phyloP scores from a whole-genome alignment of 331 rosid genomes.

The Quercus lobata region DNA sequence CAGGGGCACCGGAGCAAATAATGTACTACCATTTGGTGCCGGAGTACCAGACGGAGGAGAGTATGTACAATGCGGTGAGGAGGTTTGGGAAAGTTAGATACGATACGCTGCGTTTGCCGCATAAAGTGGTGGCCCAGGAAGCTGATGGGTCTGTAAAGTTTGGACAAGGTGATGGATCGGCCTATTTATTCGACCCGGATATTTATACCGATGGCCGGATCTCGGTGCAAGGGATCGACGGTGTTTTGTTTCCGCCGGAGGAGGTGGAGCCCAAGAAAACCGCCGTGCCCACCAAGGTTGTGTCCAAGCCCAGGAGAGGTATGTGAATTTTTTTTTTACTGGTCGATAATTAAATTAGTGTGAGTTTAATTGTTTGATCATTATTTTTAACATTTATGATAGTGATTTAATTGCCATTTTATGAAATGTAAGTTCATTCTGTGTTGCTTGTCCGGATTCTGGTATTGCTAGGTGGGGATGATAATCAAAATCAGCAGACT shows the following conservation, averaged over 20 bases:
- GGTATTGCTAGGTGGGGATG: too few relatives aligned
- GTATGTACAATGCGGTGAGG: constrained; percentile 80
- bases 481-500: too few relatives aligned
- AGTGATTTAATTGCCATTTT: too few relatives aligned
- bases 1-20: constrained; percentile 85
- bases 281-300: constrained; percentile 42
- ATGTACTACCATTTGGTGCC: constrained; percentile 74
- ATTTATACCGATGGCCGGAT: constrained; percentile 73
- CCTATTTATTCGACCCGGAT: constrained; percentile 78
- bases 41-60: constrained; percentile 83
- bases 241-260: constrained; percentile 64
- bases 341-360: neutral
- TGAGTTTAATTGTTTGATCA: too few relatives aligned
- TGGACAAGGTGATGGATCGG: constrained; percentile 65
- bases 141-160: constrained; percentile 81
- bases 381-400: too few relatives aligned
- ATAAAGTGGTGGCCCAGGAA: constrained; percentile 67
- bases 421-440: too few relatives aligned
- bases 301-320: constrained; percentile 65
- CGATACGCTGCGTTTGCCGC: constrained; percentile 59
- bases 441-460: too few relatives aligned
- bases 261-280: constrained; percentile 29
- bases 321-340: neutral
- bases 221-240: constrained; percentile 80
- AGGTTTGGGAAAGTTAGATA: constrained; percentile 67